phyloP scores from a whole-genome alignment of 1,139 yeast genomes.

The Blastobotrys ciferrii region DNA sequence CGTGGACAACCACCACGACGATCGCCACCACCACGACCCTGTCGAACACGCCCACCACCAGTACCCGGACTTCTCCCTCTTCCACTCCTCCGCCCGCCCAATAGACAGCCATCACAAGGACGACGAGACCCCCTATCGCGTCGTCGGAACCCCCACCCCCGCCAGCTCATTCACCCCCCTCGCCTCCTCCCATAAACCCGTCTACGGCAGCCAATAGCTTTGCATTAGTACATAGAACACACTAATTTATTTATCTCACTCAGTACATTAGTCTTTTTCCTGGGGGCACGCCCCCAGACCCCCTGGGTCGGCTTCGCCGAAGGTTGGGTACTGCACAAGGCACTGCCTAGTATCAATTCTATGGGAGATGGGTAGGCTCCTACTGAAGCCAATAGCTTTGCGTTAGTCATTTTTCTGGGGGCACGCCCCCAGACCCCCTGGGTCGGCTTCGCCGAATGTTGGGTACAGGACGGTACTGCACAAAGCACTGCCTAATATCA shows the following conservation, averaged over 20 bases:
- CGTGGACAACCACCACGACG: not conserved
- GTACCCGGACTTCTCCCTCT: constrained; percentile 14
- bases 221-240: not conserved
- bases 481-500: too few species aligned
- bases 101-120: constrained; percentile 6
- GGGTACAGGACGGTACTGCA: too few species aligned
- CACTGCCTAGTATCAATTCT: too few species aligned
- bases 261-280: too few species aligned
- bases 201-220: not conserved
- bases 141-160: constrained; percentile 2
- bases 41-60: constrained; percentile 13
- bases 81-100: constrained; percentile 8
- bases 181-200: constrained; percentile 6
- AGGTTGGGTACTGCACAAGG: too few species aligned
- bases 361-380: too few species aligned
- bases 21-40: not conserved
- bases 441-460: too few species aligned
- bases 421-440: too few species aligned
- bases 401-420: too few species aligned
- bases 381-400: too few species aligned
- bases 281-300: too few species aligned
- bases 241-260: constrained; percentile 2
- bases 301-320: too few species aligned
- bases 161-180: not conserved
- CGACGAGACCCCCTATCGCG: not conserved